Percentiles rank a stretch among this genome's conserved stretches.
Conservation (phyloP, 495 filamentous ascomycete species). For the Tirmania nivea region DNA sequence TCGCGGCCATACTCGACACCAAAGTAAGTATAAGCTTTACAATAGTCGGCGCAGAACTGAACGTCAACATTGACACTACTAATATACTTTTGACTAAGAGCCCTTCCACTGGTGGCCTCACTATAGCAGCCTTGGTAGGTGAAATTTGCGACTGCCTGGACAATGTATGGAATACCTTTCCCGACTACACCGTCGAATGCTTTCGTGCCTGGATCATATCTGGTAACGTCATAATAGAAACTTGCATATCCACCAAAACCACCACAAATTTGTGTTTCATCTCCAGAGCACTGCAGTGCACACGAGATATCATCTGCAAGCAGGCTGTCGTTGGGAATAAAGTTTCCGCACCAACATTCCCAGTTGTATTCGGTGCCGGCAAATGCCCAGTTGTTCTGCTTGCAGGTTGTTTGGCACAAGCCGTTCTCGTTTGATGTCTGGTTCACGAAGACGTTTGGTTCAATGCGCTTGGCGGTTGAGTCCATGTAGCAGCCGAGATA, state of each 20-base stretch:
- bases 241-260: conserved; percentile 6
- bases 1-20: conserved; percentile 19
- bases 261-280: conserved; percentile 7
- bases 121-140: conserved; percentile 19
- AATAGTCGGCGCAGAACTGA: conserved; percentile 18
- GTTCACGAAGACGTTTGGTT: not conserved
- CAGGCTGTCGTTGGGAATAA: conserved; percentile 17
- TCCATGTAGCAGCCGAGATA: conserved; percentile 23
- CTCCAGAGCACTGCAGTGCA: conserved; percentile 19
- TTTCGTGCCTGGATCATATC: conserved; percentile 3
- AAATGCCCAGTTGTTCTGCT: conserved; percentile 13
- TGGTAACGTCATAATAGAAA: conserved; percentile 8
- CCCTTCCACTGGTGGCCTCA: conserved; percentile 17
- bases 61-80: conserved; percentile 8
- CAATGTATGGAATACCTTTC: conserved; percentile 1
- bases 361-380: conserved; percentile 12
- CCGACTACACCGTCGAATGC: conserved; percentile 7
- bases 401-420: conserved; percentile 4
- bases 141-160: conserved; percentile 3
- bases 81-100: conserved; percentile 13
- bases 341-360: conserved; percentile 23
- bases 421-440: not conserved
- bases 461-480: conserved; percentile 14
- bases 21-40: conserved; percentile 19
- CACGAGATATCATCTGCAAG: conserved; percentile 12